Evolutionary conservation across 306 rosid species (phyloP), one percentile per base, ranked within the genome.

Genomic region (Luffa aegyptiaca): DNA sequence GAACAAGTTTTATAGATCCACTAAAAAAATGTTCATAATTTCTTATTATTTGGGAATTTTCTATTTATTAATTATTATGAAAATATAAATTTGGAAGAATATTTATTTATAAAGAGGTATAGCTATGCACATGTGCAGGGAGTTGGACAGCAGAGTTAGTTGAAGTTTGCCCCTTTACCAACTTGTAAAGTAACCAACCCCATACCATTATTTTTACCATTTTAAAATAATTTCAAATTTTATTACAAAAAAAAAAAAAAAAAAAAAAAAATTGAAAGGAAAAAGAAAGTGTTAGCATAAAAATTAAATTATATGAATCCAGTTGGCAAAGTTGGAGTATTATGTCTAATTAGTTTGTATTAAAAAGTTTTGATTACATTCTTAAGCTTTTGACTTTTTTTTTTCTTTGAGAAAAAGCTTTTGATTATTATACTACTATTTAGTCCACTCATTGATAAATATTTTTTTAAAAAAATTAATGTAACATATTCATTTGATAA

Each of bases 151-250:
- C 75, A 73, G 48, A 64, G 84, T 81, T 58, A 8, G 79, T 57
- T 82, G 86, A 73, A 77, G 83, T 21, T 84, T 84, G 81, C 37
- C 84, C 66, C 41, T 78, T 81, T 21, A 84, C 81, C 86, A 36
- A 81, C 77, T 71, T 58, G 57, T 71, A 71, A 71, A 71, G 76
- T 71, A 46, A 71, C 76, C 17, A 68, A 68, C 17, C 33, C 52
- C 52, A 68, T 68, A 5, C 75, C 52, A 68, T 41, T 18, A 18
- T 68, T 66, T n/a, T n/a, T 68, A 39, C 52, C 53, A 18, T 68
- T 42, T 68, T 41, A 35, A 1, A 68, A 20, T 16, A 65, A 17
- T 41, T 3, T 9, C 75, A 8, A 68, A 9, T n/a, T 65, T 3
- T 65, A 8, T 37, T 17, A 37, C 9, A 0, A 37, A 17, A 37